Evolutionary conservation across 1,139 yeast genomes (phyloP).

Genomic region (Diutina ranongensis): DNA sequence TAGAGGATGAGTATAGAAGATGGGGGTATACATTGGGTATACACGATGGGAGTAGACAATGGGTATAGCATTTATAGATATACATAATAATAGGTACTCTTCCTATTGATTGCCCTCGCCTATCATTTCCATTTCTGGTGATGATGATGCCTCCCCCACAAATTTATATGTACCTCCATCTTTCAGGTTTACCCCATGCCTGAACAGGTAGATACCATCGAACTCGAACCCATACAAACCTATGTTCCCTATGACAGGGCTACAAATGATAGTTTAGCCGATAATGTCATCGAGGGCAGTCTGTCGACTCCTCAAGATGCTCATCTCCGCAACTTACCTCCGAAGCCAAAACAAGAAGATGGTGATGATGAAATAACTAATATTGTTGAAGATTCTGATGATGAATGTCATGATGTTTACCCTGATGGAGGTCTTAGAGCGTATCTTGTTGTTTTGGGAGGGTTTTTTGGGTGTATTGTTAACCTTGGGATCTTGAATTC

Average conservation of each 20-base stretch:
- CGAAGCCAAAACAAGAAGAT: not conserved
- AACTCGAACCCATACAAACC: not conserved
- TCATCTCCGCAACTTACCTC: not conserved
- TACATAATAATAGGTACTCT: too few species aligned
- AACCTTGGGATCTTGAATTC: slow-evolving; percentile 54
- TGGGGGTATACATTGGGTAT: too few species aligned
- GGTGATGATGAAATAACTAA: not conserved
- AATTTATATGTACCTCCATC: too few species aligned
- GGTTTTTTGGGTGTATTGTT: slow-evolving; percentile 46
- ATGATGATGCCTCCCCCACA: too few species aligned
- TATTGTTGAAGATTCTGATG: not conserved
- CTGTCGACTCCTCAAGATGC: not conserved
- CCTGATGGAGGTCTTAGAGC: slow-evolving; percentile 59
- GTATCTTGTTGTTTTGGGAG: slow-evolving; percentile 49
- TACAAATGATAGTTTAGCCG: not conserved
- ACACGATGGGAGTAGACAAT: too few species aligned
- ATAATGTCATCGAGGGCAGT: not conserved
- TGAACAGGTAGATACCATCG: not conserved
- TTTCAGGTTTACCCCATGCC: too few species aligned
- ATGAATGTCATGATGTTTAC: slow-evolving; percentile 13
- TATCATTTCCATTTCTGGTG: too few species aligned
- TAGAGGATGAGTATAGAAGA: not conserved
- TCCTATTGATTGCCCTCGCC: too few species aligned
- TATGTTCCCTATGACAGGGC: not conserved
- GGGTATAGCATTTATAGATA: too few species aligned